Base-by-base conservation (phyloP, 495 filamentous ascomycete species). In the Neurospora sp. region DNA sequence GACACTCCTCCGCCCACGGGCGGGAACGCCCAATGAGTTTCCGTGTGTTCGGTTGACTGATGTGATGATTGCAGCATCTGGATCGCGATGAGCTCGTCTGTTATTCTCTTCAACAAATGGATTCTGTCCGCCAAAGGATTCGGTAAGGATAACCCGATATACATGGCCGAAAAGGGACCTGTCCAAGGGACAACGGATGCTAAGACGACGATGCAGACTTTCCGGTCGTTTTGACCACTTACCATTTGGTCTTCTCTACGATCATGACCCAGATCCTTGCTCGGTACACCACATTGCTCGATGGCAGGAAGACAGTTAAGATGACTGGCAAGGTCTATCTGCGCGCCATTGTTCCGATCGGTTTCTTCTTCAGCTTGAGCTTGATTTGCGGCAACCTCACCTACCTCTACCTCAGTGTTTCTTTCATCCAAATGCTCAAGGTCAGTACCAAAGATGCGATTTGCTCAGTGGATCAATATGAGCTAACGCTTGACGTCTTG, bases 31-130 rank as follows among this genome's bases (percentile, higher is more conserved):
- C 35, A 41, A 22, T 27, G 48, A 42, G 70, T 68, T 27, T 40
- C 6, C 27, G 53, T 65, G 27, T 35, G 53, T 65, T 65, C 53
- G 31, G 22, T 31, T 35, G 70, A 42, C 75, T 74, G 82, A 75
- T 68, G 35, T 12, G 71, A 71, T 69, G 41, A 53, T 48, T 74
- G 70, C 81, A 98, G 95, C 75, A 83, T 88, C 79, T 99, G 96
- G 96, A 98, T 99, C 75, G 81, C 89, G 71, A 84, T 97, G 77
- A 97, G 94, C 80, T 97, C 95, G 40, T 92, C 89, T 75, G 93
- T 97, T 75, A 99, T 99, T 77, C 84, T 98, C 59, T 99, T 97
- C 91, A 98, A 99, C 91, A 99, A 99, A 89, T 95, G 92, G 89
- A 94, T 99, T 75, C 88, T 98, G 71, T 89, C 92, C 78, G 92